Evolutionary conservation across 2,329 filamentous ascomycete species (phyloP), one percentile per base, ranked within the genome.

Genomic region (Trichoderma koningiopsis): DNA sequence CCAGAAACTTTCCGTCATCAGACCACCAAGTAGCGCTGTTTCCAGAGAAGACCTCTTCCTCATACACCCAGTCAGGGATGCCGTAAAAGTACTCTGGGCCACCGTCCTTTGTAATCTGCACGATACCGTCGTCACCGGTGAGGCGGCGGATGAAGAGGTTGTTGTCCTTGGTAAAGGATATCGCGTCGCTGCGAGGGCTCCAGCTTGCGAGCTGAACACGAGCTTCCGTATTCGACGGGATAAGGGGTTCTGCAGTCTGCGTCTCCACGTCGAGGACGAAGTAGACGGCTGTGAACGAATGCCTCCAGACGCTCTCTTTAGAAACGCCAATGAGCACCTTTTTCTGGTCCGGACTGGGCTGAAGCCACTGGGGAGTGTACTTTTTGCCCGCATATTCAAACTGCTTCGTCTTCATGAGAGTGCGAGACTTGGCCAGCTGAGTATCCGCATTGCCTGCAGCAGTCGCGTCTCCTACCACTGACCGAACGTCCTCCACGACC

Each of bases 1-100:
- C 93, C 70, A 99, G 82, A 77, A 92, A 97, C 75, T 93, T 91
- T 63, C 94, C 96, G 77, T 96, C 93, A 43, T 90, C 87, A 40
- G 93, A 95, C 94, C 94, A 99, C 96, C 96, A 99, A 1, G 94
- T 96, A 5, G 92, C 95, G 71, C 88, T 93, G 74, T 92, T 92
- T 1, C 88, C 91, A 16, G 83, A 80, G 71, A 98, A 92, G 3
- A 83, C 82, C 68, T 83, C 82, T 74, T 87, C 85, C 77, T 96
- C 93, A 75, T 97, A 97, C 0, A 98, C 96, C 96, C 96, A 99
- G 79, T 99, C 96, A 0, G 96, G 96, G 24, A 97, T 89, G 22
- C 96, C 96, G 75, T 99, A 97, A 80, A 99, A 99, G 70, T 96
- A 88, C 74, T 98, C 89, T 0, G 89, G 84, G 0, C 95, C 93